Base-by-base conservation (phyloP, 352 stramenopile species). In the Phytopythium delawarense region DNA sequence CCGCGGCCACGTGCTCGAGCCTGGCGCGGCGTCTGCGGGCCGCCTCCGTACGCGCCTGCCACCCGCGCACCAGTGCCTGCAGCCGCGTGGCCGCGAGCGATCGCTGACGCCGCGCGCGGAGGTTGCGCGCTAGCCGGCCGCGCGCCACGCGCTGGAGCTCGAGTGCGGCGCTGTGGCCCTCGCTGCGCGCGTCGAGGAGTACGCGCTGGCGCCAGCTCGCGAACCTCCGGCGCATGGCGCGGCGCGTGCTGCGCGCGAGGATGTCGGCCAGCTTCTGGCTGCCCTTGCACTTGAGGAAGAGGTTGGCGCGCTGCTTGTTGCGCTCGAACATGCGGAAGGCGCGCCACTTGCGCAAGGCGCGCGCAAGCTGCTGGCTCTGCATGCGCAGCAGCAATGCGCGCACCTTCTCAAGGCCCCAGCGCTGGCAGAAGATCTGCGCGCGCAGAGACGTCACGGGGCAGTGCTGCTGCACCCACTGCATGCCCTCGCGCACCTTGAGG, bases 391-490 rank as follows among this genome's bases (percentile, higher is more conserved):
- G 74, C n/a, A 96, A 67, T 39, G 82, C 71, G 16, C 89, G 71
- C n/a, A 96, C 72, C 62, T 93, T 94, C 57, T 94, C 83, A 57
- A 92, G 73, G 4, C 85, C 87, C 87, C 85, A 96, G 32, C 84
- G 82, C 60, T 92, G 85, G 57, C 85, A 94, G 56, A 91, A 95
- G 34, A 94, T 68, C 61, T 96, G 87, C 2, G 87, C 85, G 32
- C 90, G 88, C 34, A 96, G 72, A 8, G 84, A 89, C 5, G 69
- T 79, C 8, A 96, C 87, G 11, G 87, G 85, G 23, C 84, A 94
- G 65, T 96, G 84, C 46, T 86, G 75, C 59, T 95, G 85, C 5
- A 94, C 87, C 87, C 87, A 96, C 21, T 92, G 81, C 51, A 96
- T 65, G n/a, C 84, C 84, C 34, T 92, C 85, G 16, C 81, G 83